These are phyloP conservation scores for Anthostomella pinea DNA, from an alignment of 2,329 filamentous ascomycete species.

Conservation along the genomic window DNA sequence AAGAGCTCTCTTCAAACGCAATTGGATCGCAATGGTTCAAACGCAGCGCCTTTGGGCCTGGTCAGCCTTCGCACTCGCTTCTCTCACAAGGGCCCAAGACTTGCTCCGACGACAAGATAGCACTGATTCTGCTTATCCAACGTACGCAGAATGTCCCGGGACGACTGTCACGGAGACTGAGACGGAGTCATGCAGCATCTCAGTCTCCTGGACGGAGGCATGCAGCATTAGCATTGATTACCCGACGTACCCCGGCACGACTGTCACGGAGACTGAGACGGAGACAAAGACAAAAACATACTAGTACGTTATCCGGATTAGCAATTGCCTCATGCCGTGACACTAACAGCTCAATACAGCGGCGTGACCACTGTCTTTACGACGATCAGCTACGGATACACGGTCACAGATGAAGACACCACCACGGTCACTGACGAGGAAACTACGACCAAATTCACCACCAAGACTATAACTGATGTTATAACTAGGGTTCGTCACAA, in stretches of 20 bases:
- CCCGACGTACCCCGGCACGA: constrained; percentile 6
- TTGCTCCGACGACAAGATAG: constrained; percentile 17
- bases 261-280: constrained; percentile 18
- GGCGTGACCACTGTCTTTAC: constrained; percentile 18
- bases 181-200: too few relatives aligned
- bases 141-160: constrained; percentile 8
- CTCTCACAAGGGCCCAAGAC: constrained; percentile 12
- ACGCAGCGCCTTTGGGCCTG: constrained; percentile 18
- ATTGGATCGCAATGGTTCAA: constrained; percentile 23
- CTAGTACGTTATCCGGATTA: constrained; percentile 14
- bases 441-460: constrained; percentile 9
- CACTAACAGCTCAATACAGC: constrained; percentile 15
- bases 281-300: constrained; percentile 21
- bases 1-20: too few relatives aligned
- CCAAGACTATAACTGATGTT: constrained; percentile 4
- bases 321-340: constrained; percentile 4
- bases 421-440: constrained; percentile 13
- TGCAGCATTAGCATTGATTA: constrained; percentile 5
- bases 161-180: constrained; percentile 21
- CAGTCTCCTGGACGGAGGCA: too few relatives aligned
- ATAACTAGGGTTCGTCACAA: constrained; percentile 9
- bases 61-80: constrained; percentile 20
- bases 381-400: constrained; percentile 16
- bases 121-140: constrained; percentile 6
- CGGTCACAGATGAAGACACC: constrained; percentile 15